These are phyloP conservation scores for Hemisphaericaspora xylanilytica DNA, from an alignment of 1,139 yeast genomes.

Conservation along the genomic window DNA sequence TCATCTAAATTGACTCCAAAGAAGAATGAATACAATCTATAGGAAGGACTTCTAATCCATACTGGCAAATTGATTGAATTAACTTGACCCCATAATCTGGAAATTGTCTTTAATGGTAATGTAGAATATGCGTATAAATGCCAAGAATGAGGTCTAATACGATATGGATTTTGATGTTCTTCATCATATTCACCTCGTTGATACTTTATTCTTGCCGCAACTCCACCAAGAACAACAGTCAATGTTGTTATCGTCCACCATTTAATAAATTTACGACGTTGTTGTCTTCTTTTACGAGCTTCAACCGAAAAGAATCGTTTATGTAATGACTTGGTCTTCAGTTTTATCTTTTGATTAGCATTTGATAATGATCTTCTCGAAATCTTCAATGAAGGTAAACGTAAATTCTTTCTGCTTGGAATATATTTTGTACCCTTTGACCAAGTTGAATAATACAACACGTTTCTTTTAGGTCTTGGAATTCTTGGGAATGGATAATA, in stretches of 20 bases:
- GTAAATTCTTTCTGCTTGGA: conserved; percentile 19
- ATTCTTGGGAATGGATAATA: conserved; percentile 56
- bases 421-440: conserved; percentile 20
- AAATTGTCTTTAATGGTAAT: conserved; percentile 85
- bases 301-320: conserved; percentile 45
- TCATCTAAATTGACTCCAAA: conserved; percentile 92
- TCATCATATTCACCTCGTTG: conserved; percentile 36
- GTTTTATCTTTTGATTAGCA: conserved; percentile 38
- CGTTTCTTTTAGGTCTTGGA: conserved; percentile 63
- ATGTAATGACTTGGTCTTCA: conserved; percentile 37
- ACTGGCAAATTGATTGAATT: conserved; percentile 82
- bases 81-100: conserved; percentile 92
- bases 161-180: conserved; percentile 37
- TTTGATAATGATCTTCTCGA: conserved; percentile 37
- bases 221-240: conserved; percentile 63
- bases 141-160: conserved; percentile 73
- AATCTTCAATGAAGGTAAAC: conserved; percentile 26
- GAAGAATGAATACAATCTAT: conserved; percentile 66
- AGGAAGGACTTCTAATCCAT: conserved; percentile 86
- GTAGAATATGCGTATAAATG: conserved; percentile 85
- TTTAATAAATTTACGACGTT: conserved; percentile 51
- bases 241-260: conserved; percentile 73
- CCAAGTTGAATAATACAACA: conserved; percentile 53
- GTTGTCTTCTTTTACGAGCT: conserved; percentile 43
- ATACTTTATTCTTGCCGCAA: conserved; percentile 51